Percentiles rank a stretch among this genome's conserved stretches.
phyloP scores from a whole-genome alignment of 2,329 filamentous ascomycete genomes.

The Sclerotinia trifoliorum region DNA sequence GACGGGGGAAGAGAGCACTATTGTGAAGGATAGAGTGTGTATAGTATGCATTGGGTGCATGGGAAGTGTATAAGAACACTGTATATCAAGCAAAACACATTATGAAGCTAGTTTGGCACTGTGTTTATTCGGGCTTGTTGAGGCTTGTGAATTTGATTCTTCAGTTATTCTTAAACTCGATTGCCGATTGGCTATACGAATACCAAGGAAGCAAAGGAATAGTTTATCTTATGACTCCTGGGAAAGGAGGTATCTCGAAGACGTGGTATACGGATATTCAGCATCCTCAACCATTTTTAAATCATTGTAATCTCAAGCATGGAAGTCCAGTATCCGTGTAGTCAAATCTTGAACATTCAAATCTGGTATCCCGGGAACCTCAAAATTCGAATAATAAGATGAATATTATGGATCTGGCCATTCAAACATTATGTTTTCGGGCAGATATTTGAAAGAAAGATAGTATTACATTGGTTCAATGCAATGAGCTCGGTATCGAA shows the following conservation, averaged over 20 bases:
- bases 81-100: constrained; percentile 24
- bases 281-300: neutral
- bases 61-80: constrained; percentile 19
- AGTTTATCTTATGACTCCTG: neutral
- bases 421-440: neutral
- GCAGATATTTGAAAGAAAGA: neutral
- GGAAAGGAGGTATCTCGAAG: neutral
- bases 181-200: neutral
- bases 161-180: neutral
- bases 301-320: neutral
- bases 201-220: neutral
- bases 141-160: neutral
- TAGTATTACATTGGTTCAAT: neutral
- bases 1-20: neutral
- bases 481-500: too few species aligned
- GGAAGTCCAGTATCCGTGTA: neutral
- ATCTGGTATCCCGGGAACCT: neutral
- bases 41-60: constrained; percentile 24
- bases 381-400: neutral
- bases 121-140: neutral
- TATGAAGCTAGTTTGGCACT: constrained; percentile 1
- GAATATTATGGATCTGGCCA: neutral
- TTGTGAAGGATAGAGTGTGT: constrained; percentile 23
- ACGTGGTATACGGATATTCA: neutral
- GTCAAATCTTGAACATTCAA: neutral